Base-by-base conservation (phyloP, 495 filamentous ascomycete genomes). In the Terfezia boudieri region DNA sequence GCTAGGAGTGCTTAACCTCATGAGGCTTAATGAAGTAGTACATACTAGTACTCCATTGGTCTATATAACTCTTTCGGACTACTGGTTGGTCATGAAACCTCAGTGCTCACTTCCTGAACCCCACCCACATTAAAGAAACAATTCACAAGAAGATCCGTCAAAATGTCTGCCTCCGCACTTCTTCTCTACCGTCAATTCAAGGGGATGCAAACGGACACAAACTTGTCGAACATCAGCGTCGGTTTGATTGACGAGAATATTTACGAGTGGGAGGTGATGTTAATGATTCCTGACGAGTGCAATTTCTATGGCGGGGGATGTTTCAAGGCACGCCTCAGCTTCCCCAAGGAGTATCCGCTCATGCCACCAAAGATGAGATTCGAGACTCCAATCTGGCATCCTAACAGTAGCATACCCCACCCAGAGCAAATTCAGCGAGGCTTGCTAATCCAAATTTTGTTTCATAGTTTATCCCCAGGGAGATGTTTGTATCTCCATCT, bases 211-310 rank as follows among this genome's bases (percentile, higher is more conserved):
- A 80, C 75, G 14, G 83, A 85, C 61, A 87, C 84, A 62, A 85
- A 93, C 68, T 81, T 95, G 36, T 85, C 86, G 0, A 90, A 87
- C 37, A 94, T 98, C 61, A 93, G 86, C 58, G 90, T 83, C 64
- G 90, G 90, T 1, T 72, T 98, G 36, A 79, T 90, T 23, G 72
- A 82, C 60, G 80, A 73, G 70, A 95, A 93, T 64, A 81, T 96
- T n/a, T 95, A 94, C 59, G 83, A 95, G 71, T 98, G 90, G 90
- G 89, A 96, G 67, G 86, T 98, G 12, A 94, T 94, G 82, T 76
- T 98, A 36, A 98, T 98, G 90, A 90, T 98, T 62, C 83, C 75
- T 36, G 90, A 98, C 62, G 90, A 98, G 60, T 89, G 85, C 68
- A 89, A 92, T 67, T 81, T 84, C 63, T 98, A 96, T 64, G 92